Base-by-base conservation (phyloP, 345 rosid genomes). In the Hibiscus tridactylites region DNA sequence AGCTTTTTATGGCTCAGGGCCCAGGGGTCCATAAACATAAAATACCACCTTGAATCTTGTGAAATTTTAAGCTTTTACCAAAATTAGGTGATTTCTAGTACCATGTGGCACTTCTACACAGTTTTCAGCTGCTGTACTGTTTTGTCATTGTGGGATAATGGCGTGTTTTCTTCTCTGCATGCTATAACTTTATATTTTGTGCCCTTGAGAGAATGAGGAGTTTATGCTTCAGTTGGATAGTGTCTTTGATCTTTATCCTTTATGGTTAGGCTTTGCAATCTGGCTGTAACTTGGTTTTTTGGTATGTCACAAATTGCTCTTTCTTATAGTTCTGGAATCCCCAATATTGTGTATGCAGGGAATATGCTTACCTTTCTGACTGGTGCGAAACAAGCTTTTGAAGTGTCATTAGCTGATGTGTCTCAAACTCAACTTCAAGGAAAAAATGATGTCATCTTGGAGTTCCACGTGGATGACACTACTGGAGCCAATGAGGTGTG, bases 381-480 rank as follows among this genome's bases (percentile, higher is more conserved):
- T 77, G 97, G 96, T 50, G 77, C 86, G 31, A 95, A 87, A 83
- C 99, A 90, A 88, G 99, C 93, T 61, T 95, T 95, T 85, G 99
- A 95, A 79, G 84, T 88, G n/a, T 92, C 98, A 1, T 74, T 92
- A 71, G 92, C 99, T 29, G 97, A 95, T 79, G 99, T 95, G 69
- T 81, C 96, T 0, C 99, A 95, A 63, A 88, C 96, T 35, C 95
- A 92, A 76, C 77, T 92, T 76, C 97, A 89, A 81, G 98, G 98
- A 65, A 92, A 94, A 77, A 89, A 89, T 79, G 97, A 95, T 78
- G 99, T 95, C 59, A 69, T 88, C 39, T 82, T 95, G 86, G 94
- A 95, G 89, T 95, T 95, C 82, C 99, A 95, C 76, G 93, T 90
- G 52, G 97, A 92, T 89, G 99, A 95, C 75, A 92, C 96, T 8